Conservation (phyloP, 2,329 filamentous ascomycete species). For the Chaetomiaceae sp. region DNA sequence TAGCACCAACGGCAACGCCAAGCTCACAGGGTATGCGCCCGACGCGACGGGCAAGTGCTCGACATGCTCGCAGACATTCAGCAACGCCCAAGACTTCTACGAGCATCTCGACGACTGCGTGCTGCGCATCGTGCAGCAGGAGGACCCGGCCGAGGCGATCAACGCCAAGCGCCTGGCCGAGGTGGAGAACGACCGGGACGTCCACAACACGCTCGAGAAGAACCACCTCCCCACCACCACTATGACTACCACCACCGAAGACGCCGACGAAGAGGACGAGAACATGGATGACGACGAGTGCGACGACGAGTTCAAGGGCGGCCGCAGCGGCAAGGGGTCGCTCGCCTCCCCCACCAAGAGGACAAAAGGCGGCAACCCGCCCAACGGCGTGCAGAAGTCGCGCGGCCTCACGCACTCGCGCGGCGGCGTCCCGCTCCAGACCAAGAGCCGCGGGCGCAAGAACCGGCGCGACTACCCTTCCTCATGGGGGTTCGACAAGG, state of each 20-base stretch:
- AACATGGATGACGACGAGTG: conserved; percentile 56
- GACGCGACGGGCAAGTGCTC: conserved; percentile 92
- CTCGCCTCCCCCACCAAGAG: conserved; percentile 48
- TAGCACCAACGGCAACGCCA: conserved; percentile 49
- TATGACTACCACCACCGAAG: conserved; percentile 29
- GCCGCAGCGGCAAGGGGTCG: conserved; percentile 35
- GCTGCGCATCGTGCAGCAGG: conserved; percentile 65
- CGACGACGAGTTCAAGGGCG: conserved; percentile 52
- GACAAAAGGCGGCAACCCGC: conserved; percentile 50
- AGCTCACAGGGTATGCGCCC: conserved; percentile 64
- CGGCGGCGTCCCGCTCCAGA: conserved; percentile 57
- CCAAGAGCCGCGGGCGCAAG: conserved; percentile 67
- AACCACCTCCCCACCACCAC: conserved; percentile 55
- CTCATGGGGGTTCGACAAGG: conserved; percentile 86
- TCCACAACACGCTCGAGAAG: conserved; percentile 59
- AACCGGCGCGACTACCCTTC: conserved; percentile 90
- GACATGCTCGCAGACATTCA: conserved; percentile 85
- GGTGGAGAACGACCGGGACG: conserved; percentile 59
- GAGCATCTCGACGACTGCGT: conserved; percentile 86
- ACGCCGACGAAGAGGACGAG: conserved; percentile 42
- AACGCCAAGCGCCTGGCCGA: conserved; percentile 63
- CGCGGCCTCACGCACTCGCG: conserved; percentile 74
- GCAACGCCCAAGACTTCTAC: conserved; percentile 95
- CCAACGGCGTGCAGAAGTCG: conserved; percentile 58
- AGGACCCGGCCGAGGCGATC: conserved; percentile 64